Evolutionary conservation across 805 yeast species (phyloP).

Genomic region (Candida sphagnicola): DNA sequence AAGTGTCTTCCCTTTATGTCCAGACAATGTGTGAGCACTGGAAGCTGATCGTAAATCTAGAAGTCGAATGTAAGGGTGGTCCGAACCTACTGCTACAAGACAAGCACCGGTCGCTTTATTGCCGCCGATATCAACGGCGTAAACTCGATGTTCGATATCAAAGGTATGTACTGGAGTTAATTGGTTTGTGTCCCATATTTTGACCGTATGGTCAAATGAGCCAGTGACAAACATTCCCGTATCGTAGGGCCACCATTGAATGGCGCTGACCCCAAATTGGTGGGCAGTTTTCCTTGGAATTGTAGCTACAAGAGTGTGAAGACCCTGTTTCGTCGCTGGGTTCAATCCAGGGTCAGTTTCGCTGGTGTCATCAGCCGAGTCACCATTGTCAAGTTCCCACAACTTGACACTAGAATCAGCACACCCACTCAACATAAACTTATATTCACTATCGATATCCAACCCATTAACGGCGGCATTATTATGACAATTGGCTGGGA

Average conservation of each 20-base stretch:
- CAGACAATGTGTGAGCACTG: constrained; percentile 65
- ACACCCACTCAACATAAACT: constrained; percentile 63
- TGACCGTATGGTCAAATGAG: constrained; percentile 73
- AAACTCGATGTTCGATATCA: constrained; percentile 57
- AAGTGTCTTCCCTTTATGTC: constrained; percentile 54
- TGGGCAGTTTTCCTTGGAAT: constrained; percentile 47
- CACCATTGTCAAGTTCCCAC: constrained; percentile 47
- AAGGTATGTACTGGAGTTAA: constrained; percentile 66
- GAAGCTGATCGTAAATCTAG: constrained; percentile 73
- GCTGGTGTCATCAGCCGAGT: constrained; percentile 2
- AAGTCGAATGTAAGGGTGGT: constrained; percentile 64
- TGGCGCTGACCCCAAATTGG: constrained; percentile 64
- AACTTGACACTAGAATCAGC: constrained; percentile 66
- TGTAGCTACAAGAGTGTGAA: constrained; percentile 21
- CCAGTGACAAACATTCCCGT: constrained; percentile 81
- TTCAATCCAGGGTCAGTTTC: not conserved
- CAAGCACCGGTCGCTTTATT: constrained; percentile 35
- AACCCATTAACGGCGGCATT: constrained; percentile 58
- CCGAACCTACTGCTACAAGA: constrained; percentile 66
- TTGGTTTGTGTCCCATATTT: constrained; percentile 75
- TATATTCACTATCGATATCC: constrained; percentile 47
- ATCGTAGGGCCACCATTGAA: constrained; percentile 88
- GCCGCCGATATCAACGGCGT: constrained; percentile 56
- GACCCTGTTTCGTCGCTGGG: not conserved
- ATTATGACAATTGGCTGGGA: constrained; percentile 42